Conservation (phyloP, 2,329 filamentous ascomycete genomes). For the Cladosporium sp. region DNA sequence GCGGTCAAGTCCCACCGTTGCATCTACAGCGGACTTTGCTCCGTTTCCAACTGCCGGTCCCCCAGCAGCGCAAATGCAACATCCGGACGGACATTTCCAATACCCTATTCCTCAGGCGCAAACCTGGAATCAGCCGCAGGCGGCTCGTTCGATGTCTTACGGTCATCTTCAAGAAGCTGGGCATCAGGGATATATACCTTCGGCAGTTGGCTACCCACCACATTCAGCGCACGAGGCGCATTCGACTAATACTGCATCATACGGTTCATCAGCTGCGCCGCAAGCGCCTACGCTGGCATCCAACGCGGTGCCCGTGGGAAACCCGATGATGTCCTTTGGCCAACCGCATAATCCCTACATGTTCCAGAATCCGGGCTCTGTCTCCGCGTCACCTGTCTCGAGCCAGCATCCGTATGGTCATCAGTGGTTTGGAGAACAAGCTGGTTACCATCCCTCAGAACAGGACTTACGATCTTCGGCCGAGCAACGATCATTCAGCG, state of each 20-base stretch:
- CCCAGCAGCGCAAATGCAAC: neutral
- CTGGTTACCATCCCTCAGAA: neutral
- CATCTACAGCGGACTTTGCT: constrained; percentile 9
- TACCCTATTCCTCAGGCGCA: neutral
- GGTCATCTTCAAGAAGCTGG: neutral
- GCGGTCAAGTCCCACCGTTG: constrained; percentile 1
- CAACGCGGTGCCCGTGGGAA: neutral
- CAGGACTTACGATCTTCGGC: neutral
- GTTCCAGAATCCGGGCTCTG: constrained; percentile 3
- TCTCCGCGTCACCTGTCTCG: constrained; percentile 1
- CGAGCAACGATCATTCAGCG: neutral
- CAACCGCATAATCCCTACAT: constrained; percentile 5
- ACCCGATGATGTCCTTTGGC: neutral
- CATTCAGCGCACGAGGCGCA: constrained; percentile 1
- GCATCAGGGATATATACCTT: neutral
- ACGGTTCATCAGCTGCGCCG: neutral
- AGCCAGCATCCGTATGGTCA: neutral
- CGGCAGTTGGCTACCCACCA: neutral
- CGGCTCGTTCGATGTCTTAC: neutral
- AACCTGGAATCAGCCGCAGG: neutral
- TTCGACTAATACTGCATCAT: neutral
- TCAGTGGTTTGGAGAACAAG: constrained; percentile 4
- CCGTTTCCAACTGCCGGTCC: neutral
- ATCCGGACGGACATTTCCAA: neutral
- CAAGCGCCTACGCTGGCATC: neutral